phyloP scores from a whole-genome alignment of 2,329 filamentous ascomycete genomes.

The Ambrosiella xylebori region DNA sequence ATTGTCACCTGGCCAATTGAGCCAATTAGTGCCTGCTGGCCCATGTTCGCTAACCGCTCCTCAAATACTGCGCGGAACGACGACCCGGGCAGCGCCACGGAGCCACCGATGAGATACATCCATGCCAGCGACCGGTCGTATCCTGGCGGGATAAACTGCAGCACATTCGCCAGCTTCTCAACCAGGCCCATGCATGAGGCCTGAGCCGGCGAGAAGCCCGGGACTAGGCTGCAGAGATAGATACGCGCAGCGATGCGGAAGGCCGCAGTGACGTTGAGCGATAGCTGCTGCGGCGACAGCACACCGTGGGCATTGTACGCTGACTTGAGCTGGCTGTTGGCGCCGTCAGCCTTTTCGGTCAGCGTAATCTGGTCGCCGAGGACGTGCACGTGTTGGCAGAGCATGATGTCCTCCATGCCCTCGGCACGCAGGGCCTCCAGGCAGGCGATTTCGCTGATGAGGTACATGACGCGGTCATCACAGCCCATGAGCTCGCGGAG shows the following conservation, averaged over 20 bases:
- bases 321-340: constrained; percentile 20
- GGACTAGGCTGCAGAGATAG: constrained; percentile 90
- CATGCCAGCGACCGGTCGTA: constrained; percentile 85
- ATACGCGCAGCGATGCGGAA: constrained; percentile 88
- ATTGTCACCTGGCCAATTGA: constrained; percentile 71
- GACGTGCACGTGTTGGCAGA: constrained; percentile 80
- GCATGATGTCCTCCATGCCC: constrained; percentile 67
- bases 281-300: constrained; percentile 66
- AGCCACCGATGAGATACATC: constrained; percentile 80
- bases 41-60: constrained; percentile 56
- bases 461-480: constrained; percentile 91
- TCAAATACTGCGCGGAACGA: constrained; percentile 63
- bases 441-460: constrained; percentile 94
- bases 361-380: constrained; percentile 72
- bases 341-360: constrained; percentile 50
- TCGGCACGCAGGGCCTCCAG: constrained; percentile 74
- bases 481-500: constrained; percentile 92
- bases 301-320: constrained; percentile 43
- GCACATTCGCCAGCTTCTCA: constrained; percentile 55
- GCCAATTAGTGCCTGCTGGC: constrained; percentile 55
- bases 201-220: constrained; percentile 64
- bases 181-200: constrained; percentile 60
- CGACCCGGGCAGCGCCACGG: constrained; percentile 54
- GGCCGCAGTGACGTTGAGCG: constrained; percentile 72
- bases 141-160: constrained; percentile 70